Evolutionary conservation across 768 basidiomycete species (phyloP).

Genomic region (Tylopilus sp.): DNA sequence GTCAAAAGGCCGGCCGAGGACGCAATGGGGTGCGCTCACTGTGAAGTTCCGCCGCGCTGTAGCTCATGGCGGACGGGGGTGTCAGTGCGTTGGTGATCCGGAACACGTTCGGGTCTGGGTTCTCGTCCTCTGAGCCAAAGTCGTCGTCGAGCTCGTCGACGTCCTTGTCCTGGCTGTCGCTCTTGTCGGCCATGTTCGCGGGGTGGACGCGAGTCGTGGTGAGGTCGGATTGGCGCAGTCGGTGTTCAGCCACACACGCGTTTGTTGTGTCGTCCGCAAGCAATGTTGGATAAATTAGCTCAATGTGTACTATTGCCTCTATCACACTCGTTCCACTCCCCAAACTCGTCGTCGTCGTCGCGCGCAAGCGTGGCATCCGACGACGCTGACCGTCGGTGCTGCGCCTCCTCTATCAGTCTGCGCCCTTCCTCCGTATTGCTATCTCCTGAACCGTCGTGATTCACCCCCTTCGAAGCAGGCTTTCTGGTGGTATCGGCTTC

Average conservation of each 20-base stretch:
- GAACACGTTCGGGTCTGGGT: slow-evolving; percentile 40
- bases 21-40: slow-evolving; percentile 30
- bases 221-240: neutral
- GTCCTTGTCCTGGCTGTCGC: slow-evolving; percentile 35
- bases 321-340: slow-evolving; percentile 27
- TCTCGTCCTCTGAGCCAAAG: slow-evolving; percentile 39
- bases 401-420: slow-evolving; percentile 36
- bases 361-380: slow-evolving; percentile 36
- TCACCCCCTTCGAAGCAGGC: slow-evolving; percentile 18
- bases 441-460: slow-evolving; percentile 7
- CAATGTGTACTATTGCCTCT: slow-evolving; percentile 1
- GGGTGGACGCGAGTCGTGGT: neutral
- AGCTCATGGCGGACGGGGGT: slow-evolving; percentile 38
- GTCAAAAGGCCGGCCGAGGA: slow-evolving; percentile 2
- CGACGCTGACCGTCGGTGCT: slow-evolving; percentile 33
- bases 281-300: too few relatives aligned
- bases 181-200: slow-evolving; percentile 18
- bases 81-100: slow-evolving; percentile 41
- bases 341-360: slow-evolving; percentile 30
- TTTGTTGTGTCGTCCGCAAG: too few relatives aligned
- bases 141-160: slow-evolving; percentile 47
- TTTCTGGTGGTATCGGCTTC: slow-evolving; percentile 38
- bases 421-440: slow-evolving; percentile 32
- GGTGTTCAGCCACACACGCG: slow-evolving; percentile 20
- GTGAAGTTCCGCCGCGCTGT: slow-evolving; percentile 46